Evolutionary conservation across 306 rosid genomes (phyloP).

Genomic region (Sechiopsis laciniata): DNA sequence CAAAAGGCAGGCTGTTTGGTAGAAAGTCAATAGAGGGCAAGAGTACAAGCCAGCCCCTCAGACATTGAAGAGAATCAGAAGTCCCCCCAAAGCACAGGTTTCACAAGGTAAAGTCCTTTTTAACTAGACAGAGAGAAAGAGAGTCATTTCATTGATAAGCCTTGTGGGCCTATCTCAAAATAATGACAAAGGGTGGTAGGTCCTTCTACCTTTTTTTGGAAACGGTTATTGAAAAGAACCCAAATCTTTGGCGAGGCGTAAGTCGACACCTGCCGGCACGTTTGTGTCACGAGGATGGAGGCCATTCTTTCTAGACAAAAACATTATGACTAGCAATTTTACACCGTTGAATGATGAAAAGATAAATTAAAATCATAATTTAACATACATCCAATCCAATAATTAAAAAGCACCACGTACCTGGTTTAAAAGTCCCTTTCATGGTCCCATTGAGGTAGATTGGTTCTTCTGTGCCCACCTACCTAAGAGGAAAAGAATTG

Average conservation of each 20-base stretch:
- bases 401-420: background rate
- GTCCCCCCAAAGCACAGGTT: slow-evolving; percentile 15
- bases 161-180: background rate
- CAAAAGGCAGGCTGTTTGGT: slow-evolving; percentile 9
- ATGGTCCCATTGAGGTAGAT: background rate
- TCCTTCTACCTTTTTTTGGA: slow-evolving; percentile 11
- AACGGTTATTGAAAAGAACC: background rate
- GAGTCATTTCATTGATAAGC: slow-evolving; percentile 3
- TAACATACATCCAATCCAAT: background rate
- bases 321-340: background rate
- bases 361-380: background rate
- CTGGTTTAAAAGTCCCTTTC: slow-evolving; percentile 3
- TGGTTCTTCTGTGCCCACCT: background rate
- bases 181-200: slow-evolving; percentile 2
- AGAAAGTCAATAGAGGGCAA: slow-evolving; percentile 11
- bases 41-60: slow-evolving; percentile 15
- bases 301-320: background rate
- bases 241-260: background rate
- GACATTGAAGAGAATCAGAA: slow-evolving; percentile 1
- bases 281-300: background rate
- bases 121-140: background rate
- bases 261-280: background rate
- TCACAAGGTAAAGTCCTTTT: background rate
- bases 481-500: background rate
- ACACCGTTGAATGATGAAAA: background rate